Evolutionary conservation across 2,329 filamentous ascomycete genomes (phyloP), one percentile per base, ranked within the genome.

Genomic region (Tothia fuscella): DNA sequence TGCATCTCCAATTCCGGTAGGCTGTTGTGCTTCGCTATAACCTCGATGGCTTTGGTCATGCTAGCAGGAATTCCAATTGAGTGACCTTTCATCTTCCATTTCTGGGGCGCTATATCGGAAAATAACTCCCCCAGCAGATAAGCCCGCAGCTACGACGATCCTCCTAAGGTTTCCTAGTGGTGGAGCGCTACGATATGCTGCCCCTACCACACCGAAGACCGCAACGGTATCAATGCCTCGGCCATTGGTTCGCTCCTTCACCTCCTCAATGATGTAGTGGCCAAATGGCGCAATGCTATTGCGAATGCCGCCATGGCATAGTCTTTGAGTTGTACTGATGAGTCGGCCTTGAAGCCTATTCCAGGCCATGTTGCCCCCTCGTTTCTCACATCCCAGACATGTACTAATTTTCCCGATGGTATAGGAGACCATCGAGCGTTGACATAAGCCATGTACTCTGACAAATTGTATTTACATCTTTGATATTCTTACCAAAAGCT

Each of bases 361-460:
- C 46, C 60, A 56, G 17, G 56, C 54, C 1, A 66, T 58, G 41
- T 62, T 63, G 4, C 53, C 53, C 41, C 67, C 60, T 58, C 42
- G 59, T 59, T 41, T 61, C 54, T 10, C 63, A 63, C 60, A 64
- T 64, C 20, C 64, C 66, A 47, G 64, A 65, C 13, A 64, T 64
- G 48, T 66, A 68, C 47, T 68, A 64, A 29, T 10, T 10, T 9
- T 12, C 41, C 36, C 57, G 42, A 33, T 58, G 56, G 3, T 55
- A 55, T 13, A 58, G 46, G 3, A 55, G 55, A 4, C 55, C 55
- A 38, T 7, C 64, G 64, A 29, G 67, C 56, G 21, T 67, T 57
- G 13, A 53, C 66, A 22, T 46, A 2, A 49, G 62, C 4, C 57
- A 64, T 30, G 60, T 64, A 0, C 50, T 54, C 3, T 48, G 55